Evolutionary conservation across 768 basidiomycete genomes (phyloP).

Genomic region (Lactarius tabidus): DNA sequence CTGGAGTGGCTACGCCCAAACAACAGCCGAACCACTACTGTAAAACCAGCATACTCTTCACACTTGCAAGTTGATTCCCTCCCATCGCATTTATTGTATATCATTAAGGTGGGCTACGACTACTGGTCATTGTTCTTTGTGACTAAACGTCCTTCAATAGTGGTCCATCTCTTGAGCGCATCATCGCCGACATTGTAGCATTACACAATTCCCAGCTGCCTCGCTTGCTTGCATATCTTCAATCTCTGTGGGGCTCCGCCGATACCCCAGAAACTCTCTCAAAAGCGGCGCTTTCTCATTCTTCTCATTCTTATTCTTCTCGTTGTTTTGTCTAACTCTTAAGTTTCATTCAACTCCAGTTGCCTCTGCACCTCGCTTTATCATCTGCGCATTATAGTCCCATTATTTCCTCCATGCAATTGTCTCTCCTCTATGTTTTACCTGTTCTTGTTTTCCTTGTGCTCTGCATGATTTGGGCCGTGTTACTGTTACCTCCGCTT

Average conservation of each 20-base stretch:
- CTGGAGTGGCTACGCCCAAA: slow-evolving; percentile 21
- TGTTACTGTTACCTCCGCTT: slow-evolving; percentile 12
- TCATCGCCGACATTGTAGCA: slow-evolving; percentile 25
- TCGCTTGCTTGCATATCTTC: slow-evolving; percentile 20
- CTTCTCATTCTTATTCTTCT: not conserved
- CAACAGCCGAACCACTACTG: slow-evolving; percentile 13
- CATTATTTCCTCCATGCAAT: slow-evolving; percentile 18
- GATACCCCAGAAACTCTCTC: slow-evolving; percentile 15
- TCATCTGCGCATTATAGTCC: slow-evolving; percentile 25
- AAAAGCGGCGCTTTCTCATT: slow-evolving; percentile 14
- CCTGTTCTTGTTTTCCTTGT: slow-evolving; percentile 16
- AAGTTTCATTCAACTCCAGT: not conserved
- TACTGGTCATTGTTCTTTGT: not conserved
- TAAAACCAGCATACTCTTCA: slow-evolving; percentile 12
- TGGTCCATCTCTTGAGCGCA: slow-evolving; percentile 5
- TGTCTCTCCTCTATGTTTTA: slow-evolving; percentile 20
- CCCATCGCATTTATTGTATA: slow-evolving; percentile 25
- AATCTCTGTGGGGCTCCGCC: slow-evolving; percentile 13
- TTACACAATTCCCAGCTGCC: slow-evolving; percentile 11
- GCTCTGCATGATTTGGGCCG: slow-evolving; percentile 18
- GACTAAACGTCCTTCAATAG: slow-evolving; percentile 6
- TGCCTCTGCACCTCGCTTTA: slow-evolving; percentile 18
- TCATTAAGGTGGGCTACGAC: slow-evolving; percentile 20
- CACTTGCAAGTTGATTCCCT: slow-evolving; percentile 11
- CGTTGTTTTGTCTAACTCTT: slow-evolving; percentile 16